phyloP scores from a whole-genome alignment of 805 yeast genomes.

The Yamadazyma phyllophila region DNA sequence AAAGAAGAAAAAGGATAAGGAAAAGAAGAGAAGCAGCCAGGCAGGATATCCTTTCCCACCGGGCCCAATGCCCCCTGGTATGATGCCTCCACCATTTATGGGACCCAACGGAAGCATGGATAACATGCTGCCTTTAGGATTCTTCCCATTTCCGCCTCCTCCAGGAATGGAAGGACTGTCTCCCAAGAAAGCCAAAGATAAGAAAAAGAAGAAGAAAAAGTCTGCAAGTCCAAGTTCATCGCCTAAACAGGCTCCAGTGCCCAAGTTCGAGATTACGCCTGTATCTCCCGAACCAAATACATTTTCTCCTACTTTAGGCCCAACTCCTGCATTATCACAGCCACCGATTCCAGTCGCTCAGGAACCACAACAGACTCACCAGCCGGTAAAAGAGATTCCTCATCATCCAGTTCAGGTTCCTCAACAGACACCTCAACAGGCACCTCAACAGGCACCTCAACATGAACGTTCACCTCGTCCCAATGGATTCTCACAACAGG shows the following conservation, averaged over 20 bases:
- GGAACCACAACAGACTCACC: neutral
- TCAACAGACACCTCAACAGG: neutral
- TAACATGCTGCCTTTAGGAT: conserved; percentile 13
- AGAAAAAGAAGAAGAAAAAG: conserved; percentile 18
- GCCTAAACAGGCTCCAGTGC: conserved; percentile 10
- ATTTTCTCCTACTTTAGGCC: neutral
- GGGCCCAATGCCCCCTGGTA: conserved; percentile 14
- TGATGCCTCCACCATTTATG: conserved; percentile 14
- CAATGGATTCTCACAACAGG: neutral
- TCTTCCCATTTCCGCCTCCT: conserved; percentile 16
- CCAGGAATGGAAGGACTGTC: conserved; percentile 14
- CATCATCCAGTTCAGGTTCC: neutral
- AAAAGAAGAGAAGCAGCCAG: conserved; percentile 7
- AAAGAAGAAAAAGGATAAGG: conserved; percentile 14
- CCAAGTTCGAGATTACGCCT: conserved; percentile 13
- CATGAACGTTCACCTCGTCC: too few relatives aligned
- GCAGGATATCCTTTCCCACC: conserved; percentile 13
- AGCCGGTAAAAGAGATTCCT: neutral
- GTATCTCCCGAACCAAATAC: neutral
- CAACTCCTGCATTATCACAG: conserved; percentile 1
- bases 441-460: too few relatives aligned
- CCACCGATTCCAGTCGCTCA: neutral
- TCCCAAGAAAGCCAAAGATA: conserved; percentile 16
- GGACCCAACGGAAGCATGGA: conserved; percentile 7
- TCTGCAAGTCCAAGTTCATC: conserved; percentile 14